Base-by-base conservation (phyloP, 306 rosid species). In the Bauhinia variegata region DNA sequence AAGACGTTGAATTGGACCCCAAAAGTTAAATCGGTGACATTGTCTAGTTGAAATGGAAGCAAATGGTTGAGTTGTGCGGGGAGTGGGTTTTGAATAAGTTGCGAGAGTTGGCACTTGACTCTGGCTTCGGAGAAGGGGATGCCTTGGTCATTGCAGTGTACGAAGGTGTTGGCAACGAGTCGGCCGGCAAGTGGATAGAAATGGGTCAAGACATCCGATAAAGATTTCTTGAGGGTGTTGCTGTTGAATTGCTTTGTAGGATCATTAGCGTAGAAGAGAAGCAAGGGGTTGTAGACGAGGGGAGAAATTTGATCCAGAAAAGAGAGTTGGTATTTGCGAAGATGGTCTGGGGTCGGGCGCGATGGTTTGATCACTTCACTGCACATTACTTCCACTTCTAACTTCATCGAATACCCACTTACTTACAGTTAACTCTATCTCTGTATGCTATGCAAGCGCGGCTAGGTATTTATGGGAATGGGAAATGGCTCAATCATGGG, bases 1-100 rank as follows among this genome's bases (percentile, higher is more conserved):
- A 89, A 86, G 4, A 76, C 63, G 33, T 78, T 84, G 34, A 89
- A 67, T 49, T 84, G 96, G 57, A 84, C 76, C 2, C 88, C 85
- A 19, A 89, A 78, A 8, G 47, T 11, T 46, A 68, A 16, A 6
- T 80, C 77, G 2, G 82, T 68, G 71, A 65, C 44, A 2, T 69
- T 57, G 4, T 82, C 76, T 1, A 84, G 39, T 49, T 80, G 73
- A 43, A 80, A 84, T 9, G 92, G 87, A 23, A 84, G 42, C 13
- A 86, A 53, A 33, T 62, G 60, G 65, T 80, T 71, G 16, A 89
- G 85, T 41, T 82, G 83, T 5, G 15, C 19, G 0, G 86, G 86
- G 1, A 10, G 30, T 4, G 88, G 89, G 4, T 73, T 80, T 0
- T 67, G 48, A 36, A 80, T 48, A 10, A 78, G 71, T 3, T 84